Conservation (phyloP, 495 filamentous ascomycete genomes). For the Lentithecium fluviatile region DNA sequence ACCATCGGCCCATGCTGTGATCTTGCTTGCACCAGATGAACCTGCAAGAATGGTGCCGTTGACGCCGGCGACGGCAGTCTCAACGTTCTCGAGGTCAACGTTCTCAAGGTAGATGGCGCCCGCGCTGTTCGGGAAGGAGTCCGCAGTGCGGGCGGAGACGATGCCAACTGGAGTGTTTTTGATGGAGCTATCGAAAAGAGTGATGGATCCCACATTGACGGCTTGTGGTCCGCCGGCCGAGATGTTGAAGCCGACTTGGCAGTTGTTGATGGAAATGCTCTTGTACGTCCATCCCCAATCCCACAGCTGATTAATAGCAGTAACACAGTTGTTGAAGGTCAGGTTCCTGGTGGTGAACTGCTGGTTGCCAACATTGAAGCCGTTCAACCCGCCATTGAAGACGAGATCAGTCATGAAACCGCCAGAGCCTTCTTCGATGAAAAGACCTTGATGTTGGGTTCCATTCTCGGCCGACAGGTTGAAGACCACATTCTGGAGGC, state of each 20-base stretch:
- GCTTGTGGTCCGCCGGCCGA: constrained; percentile 25
- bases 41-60: constrained; percentile 29
- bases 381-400: constrained; percentile 71
- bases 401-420: constrained; percentile 64
- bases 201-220: constrained; percentile 37
- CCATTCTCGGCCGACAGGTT: constrained; percentile 63
- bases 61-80: constrained; percentile 21
- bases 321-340: constrained; percentile 61
- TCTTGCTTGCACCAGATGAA: constrained; percentile 20
- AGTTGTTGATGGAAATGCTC: constrained; percentile 42
- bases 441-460: constrained; percentile 84
- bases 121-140: constrained; percentile 32
- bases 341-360: constrained; percentile 80
- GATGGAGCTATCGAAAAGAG: constrained; percentile 41
- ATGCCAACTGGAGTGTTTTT: constrained; percentile 37
- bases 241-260: constrained; percentile 40
- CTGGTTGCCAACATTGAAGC: constrained; percentile 68
- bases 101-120: constrained; percentile 43
- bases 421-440: constrained; percentile 73
- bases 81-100: constrained; percentile 37
- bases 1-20: constrained; percentile 39
- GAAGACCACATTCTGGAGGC: constrained; percentile 77
- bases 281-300: constrained; percentile 60
- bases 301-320: constrained; percentile 61
- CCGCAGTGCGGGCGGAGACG: constrained; percentile 27